Base-by-base conservation (phyloP, 2,329 filamentous ascomycete genomes). In the Chalaropsis thielavioides region DNA sequence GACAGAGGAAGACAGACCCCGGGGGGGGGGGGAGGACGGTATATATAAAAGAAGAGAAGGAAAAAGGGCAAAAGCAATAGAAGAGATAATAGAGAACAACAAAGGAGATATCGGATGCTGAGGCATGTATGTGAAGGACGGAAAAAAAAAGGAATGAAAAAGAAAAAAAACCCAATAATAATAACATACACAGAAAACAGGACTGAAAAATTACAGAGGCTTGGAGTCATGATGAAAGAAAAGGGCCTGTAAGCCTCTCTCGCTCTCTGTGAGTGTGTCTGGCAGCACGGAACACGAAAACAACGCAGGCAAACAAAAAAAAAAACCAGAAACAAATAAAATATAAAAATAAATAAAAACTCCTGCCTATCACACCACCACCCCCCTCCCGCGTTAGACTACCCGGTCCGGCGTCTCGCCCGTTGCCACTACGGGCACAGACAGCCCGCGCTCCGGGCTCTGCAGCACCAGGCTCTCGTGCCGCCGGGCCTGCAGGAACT, bases 381-480 rank as follows among this genome's bases (percentile, higher is more conserved):
- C 31, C 31, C 7, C 31, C 31, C 31, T 35, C 7, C 31, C 31
- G 17, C 58, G 19, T 69, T 80, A 92, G 68, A 92, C 89, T 62
- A 88, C 86, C 38, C 82, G 85, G 77, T 95, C 90, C 0, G 88
- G 80, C 61, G 81, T 80, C 79, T 97, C 94, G 59, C 89, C 90
- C 71, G 90, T 86, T 0, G 91, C 92, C 70, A 99, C 89, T 66
- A 99, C 82, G 1, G 94, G 87, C 49, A 95, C 83, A 19, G 85
- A 86, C 63, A 97, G 78, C 1, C 92, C 92, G 43, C 94, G 82
- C 71, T 96, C 92, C 0, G 94, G 94, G 73, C 90, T 96, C 73
- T 95, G 92, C 69, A 96, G 77, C 4, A 99, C 90, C 62, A 99
- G 79, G 74, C 94, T 89, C 77, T 99, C 94, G 73, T 97, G 94